A percentile compares a stretch with the other conserved stretches of the same genome.
Evolutionary conservation across 140 eudicot species (phyloP).

Genomic region (Cichorium intybus): DNA sequence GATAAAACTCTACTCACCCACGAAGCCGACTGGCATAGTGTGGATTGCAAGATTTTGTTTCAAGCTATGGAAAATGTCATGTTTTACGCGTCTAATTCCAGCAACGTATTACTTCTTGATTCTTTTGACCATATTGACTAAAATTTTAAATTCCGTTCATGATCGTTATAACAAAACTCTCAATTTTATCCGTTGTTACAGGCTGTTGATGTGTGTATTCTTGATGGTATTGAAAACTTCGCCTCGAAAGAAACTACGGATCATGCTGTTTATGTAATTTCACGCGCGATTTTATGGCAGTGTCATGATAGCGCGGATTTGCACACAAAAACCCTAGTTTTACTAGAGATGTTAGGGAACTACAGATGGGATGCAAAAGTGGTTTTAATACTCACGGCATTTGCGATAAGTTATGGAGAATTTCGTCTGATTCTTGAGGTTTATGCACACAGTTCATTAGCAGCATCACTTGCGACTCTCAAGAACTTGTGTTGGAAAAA

Average conservation of each 20-base stretch:
- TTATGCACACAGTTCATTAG: constrained; percentile 37
- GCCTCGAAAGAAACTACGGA: constrained; percentile 46
- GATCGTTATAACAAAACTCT: background rate
- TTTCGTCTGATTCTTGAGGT: constrained; percentile 56
- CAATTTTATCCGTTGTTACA: constrained; percentile 32
- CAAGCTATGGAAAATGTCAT: constrained; percentile 57
- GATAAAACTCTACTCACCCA: constrained; percentile 61
- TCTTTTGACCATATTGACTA: background rate
- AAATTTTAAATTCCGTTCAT: background rate
- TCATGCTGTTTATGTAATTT: constrained; percentile 42
- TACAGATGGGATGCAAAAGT: constrained; percentile 83
- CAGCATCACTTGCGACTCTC: constrained; percentile 50
- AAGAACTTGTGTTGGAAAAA: constrained; percentile 41
- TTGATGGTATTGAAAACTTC: constrained; percentile 24
- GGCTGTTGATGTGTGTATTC: constrained; percentile 39
- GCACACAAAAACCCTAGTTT: constrained; percentile 40
- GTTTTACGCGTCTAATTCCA: constrained; percentile 26
- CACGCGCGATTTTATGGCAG: constrained; percentile 46
- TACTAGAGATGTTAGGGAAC: constrained; percentile 50
- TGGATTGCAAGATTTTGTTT: constrained; percentile 59
- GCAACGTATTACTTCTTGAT: constrained; percentile 6
- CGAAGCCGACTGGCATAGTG: constrained; percentile 45
- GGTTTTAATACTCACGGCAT: constrained; percentile 53
- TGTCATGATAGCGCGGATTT: constrained; percentile 32
- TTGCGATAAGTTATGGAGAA: constrained; percentile 51